Percentiles rank a stretch among this genome's conserved stretches.
These are phyloP conservation scores for Sphagnurus paluster DNA, from an alignment of 1,284 basidiomycete genomes.

Conservation along the genomic window DNA sequence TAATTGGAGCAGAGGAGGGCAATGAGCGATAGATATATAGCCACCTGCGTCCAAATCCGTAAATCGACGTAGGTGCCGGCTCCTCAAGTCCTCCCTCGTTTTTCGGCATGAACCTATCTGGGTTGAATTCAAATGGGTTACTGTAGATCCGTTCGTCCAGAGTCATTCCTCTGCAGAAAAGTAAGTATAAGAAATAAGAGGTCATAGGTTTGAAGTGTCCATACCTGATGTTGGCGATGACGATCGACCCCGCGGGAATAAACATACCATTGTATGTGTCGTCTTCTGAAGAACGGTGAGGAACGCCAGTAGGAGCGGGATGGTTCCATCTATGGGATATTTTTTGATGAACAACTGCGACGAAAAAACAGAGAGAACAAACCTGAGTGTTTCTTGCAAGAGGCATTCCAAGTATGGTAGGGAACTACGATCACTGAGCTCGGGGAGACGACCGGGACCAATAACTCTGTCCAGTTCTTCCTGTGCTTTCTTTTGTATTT, in stretches of 20 bases:
- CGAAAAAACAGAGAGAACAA: background rate
- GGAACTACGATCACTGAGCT: slow-evolving; percentile 21
- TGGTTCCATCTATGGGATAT: slow-evolving; percentile 16
- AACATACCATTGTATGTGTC: slow-evolving; percentile 30
- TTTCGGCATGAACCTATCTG: slow-evolving; percentile 13
- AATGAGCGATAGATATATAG: too few species aligned
- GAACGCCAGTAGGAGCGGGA: slow-evolving; percentile 18
- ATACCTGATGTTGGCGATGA: slow-evolving; percentile 25
- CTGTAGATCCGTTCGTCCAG: slow-evolving; percentile 15
- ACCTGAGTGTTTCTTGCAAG: slow-evolving; percentile 25
- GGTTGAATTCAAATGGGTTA: slow-evolving; percentile 14
- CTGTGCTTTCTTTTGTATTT: slow-evolving; percentile 26
- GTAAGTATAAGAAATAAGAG: background rate
- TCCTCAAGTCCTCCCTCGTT: slow-evolving; percentile 12
- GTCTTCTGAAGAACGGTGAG: slow-evolving; percentile 25
- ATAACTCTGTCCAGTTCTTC: slow-evolving; percentile 21
- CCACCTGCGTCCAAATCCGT: slow-evolving; percentile 21
- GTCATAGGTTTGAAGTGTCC: background rate
- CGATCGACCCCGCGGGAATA: slow-evolving; percentile 26
- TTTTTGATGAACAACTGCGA: too few species aligned
- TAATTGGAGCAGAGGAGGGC: too few species aligned
- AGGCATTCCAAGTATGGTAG: slow-evolving; percentile 26
- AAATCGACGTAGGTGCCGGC: slow-evolving; percentile 14
- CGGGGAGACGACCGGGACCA: slow-evolving; percentile 23
- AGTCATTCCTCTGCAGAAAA: slow-evolving; percentile 13